A percentile compares a stretch with the other conserved stretches of the same genome.
These are phyloP conservation scores for Parmales sp. DNA, from an alignment of 108 stramenopile species.

Conservation along the genomic window DNA sequence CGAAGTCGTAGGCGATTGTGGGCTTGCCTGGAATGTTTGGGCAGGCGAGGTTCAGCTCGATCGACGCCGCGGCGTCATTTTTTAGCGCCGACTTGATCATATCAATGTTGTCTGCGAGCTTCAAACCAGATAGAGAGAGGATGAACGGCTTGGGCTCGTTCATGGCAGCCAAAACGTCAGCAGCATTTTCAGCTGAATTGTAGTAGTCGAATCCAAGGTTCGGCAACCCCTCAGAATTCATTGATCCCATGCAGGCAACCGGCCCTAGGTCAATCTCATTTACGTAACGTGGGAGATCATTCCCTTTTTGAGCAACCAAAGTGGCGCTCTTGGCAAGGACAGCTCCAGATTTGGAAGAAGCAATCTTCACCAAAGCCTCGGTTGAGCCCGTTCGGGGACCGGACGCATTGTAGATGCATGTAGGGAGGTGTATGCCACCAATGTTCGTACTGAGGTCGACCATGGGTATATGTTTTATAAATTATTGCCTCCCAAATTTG, in stretches of 20 bases:
- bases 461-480: neutral
- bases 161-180: no score
- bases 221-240: slow-evolving; percentile 85
- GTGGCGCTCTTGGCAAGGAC: slow-evolving; percentile 78
- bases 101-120: slow-evolving; percentile 62
- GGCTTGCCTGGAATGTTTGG: slow-evolving; percentile 89
- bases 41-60: slow-evolving; percentile 85
- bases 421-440: slow-evolving; percentile 50
- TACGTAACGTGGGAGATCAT: slow-evolving; percentile 58
- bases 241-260: neutral
- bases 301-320: slow-evolving; percentile 52
- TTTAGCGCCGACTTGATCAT: slow-evolving; percentile 69
- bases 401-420: slow-evolving; percentile 80
- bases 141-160: slow-evolving; percentile 64
- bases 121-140: slow-evolving; percentile 72
- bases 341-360: slow-evolving; percentile 47
- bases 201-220: slow-evolving; percentile 85
- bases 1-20: slow-evolving; percentile 83
- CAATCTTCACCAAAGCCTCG: slow-evolving; percentile 72
- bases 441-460: slow-evolving; percentile 35
- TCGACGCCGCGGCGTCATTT: slow-evolving; percentile 25
- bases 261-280: neutral
- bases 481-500: no score
- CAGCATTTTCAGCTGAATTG: no score
- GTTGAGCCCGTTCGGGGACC: slow-evolving; percentile 72